Conservation (phyloP, 139 green algal species). For the Chlamydomonas schloesseri region DNA sequence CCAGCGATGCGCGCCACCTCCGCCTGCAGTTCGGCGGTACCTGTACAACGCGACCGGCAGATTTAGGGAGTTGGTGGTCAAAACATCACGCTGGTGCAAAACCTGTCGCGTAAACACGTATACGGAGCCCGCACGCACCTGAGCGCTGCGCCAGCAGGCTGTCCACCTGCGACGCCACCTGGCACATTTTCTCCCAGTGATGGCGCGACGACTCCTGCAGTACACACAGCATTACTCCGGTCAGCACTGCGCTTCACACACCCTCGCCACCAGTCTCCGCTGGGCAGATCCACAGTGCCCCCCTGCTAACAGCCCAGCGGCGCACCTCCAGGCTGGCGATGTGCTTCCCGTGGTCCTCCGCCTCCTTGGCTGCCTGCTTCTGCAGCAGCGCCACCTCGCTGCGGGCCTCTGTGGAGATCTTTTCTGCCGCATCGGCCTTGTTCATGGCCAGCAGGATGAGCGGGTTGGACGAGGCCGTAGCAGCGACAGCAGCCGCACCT, state of each 20-base stretch:
- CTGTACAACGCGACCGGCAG: background rate
- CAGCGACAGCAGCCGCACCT: background rate
- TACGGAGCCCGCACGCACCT: background rate
- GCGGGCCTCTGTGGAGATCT: constrained; percentile 9
- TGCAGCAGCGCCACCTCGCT: constrained; percentile 11
- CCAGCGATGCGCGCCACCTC: constrained; percentile 9
- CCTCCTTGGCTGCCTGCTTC: background rate
- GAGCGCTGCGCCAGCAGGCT: constrained; percentile 6
- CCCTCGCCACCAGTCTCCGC: too few species aligned
- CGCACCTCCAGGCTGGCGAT: constrained; percentile 14
- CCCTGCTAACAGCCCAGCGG: too few species aligned
- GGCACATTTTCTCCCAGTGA: constrained; percentile 43
- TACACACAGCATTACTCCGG: background rate
- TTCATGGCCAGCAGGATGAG: constrained; percentile 40
- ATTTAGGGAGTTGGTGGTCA: too few species aligned
- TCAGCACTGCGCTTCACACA: too few species aligned
- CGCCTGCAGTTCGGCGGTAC: constrained; percentile 9
- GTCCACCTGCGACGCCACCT: constrained; percentile 30
- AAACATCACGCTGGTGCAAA: too few species aligned
- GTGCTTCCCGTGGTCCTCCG: constrained; percentile 13
- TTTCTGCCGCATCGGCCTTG: constrained; percentile 49
- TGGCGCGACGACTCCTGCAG: constrained; percentile 13
- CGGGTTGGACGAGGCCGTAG: background rate
- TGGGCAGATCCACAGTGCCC: too few species aligned
- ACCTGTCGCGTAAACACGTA: too few species aligned